phyloP scores from a whole-genome alignment of 2,329 filamentous ascomycete species.

The Botryotinia convoluta region DNA sequence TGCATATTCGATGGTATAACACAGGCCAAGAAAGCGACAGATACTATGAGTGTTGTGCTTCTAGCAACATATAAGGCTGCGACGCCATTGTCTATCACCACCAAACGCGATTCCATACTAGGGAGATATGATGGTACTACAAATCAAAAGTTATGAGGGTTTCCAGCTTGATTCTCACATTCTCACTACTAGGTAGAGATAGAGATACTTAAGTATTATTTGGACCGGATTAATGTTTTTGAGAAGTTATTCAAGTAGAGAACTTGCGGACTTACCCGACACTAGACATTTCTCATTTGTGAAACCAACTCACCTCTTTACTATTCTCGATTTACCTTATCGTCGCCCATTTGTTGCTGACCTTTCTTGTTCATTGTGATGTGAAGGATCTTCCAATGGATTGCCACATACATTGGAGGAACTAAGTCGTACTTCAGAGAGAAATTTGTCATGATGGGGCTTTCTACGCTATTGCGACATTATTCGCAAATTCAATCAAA shows the following conservation, averaged over 20 bases:
- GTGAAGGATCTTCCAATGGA: not conserved
- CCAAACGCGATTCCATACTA: not conserved
- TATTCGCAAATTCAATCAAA: not conserved
- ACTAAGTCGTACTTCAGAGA: not conserved
- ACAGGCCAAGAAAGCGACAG: not conserved
- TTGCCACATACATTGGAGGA: not conserved
- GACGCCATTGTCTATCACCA: not conserved
- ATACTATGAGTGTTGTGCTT: not conserved
- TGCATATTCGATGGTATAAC: not conserved
- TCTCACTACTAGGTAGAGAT: too few relatives aligned
- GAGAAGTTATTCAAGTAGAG: not conserved
- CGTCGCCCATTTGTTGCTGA: not conserved
- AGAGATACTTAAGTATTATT: too few relatives aligned
- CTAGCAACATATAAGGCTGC: not conserved
- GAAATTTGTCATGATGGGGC: not conserved
- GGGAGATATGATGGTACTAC: not conserved
- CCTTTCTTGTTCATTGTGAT: not conserved
- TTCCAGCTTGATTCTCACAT: not conserved
- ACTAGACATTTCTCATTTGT: not conserved
- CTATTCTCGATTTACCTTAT: not conserved
- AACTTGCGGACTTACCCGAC: not conserved
- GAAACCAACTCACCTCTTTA: not conserved
- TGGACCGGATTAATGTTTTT: too few relatives aligned
- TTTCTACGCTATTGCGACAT: not conserved
- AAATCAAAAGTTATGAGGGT: not conserved